Percentiles rank a stretch among this genome's conserved stretches.
Conservation (phyloP, 768 basidiomycete genomes). For the Suillus alpinus region DNA sequence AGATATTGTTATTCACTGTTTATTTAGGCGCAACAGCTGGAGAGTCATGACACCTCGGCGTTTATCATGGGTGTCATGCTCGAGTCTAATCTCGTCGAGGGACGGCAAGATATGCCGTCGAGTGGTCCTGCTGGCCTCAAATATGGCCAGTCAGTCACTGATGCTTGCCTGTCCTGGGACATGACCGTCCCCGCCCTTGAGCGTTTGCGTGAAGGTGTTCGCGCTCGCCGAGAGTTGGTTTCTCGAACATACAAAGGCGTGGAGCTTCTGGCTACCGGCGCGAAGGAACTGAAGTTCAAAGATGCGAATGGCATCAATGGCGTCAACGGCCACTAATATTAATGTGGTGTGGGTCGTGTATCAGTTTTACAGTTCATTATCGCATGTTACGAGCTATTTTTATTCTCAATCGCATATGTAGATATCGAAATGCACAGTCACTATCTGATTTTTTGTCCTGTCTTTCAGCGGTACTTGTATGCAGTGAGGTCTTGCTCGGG, state of each 20-base stretch:
- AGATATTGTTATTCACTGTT: slow-evolving; percentile 13
- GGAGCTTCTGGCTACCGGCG: slow-evolving; percentile 1
- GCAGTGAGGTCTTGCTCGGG: too few relatives aligned
- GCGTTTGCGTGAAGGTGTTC: slow-evolving; percentile 84
- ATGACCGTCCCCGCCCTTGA: slow-evolving; percentile 80
- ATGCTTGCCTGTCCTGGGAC: slow-evolving; percentile 90
- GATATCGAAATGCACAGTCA: not conserved
- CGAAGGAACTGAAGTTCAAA: slow-evolving; percentile 15
- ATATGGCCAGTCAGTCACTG: slow-evolving; percentile 87
- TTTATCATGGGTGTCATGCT: slow-evolving; percentile 94
- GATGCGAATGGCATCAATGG: slow-evolving; percentile 6
- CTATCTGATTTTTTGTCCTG: not conserved
- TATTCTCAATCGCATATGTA: not conserved
- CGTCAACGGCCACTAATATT: not conserved
- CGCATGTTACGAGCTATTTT: not conserved
- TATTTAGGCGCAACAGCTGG: slow-evolving; percentile 66
- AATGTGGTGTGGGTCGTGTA: not conserved
- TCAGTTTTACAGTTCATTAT: not conserved
- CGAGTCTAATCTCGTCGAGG: slow-evolving; percentile 87
- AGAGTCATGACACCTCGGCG: slow-evolving; percentile 63
- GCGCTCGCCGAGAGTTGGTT: slow-evolving; percentile 60
- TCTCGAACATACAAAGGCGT: slow-evolving; percentile 26
- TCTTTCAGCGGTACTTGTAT: not conserved
- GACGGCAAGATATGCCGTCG: slow-evolving; percentile 79
- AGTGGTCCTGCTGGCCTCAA: slow-evolving; percentile 68